Base-by-base conservation (phyloP, 352 stramenopile genomes). In the Pythium periplocum region DNA sequence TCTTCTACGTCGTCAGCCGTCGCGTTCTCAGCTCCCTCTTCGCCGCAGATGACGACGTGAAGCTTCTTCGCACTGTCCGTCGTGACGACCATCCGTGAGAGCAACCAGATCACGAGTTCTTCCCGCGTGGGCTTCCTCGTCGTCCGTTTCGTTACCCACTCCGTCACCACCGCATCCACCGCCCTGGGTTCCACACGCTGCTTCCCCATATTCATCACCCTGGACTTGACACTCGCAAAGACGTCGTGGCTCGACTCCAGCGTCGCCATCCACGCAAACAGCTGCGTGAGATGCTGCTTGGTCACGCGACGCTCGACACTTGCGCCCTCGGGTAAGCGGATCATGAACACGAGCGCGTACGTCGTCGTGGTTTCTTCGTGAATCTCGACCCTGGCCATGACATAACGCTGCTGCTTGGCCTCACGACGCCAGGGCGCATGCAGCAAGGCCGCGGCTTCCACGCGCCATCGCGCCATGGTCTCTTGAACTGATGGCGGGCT, bases 61-160 rank as follows among this genome's bases (percentile, higher is more conserved):
- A 69, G 51, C 17, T 32, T 43, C 57, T 37, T 43, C 7, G 26
- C 30, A 30, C 12, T 9, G 17, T 56, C 41, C 26, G 4, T 45
- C 10, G 56, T 43, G 7, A 83, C 44, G 2, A 76, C 38, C 69
- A 86, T 78, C 41, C 77, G 75, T 12, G 64, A 55, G 35, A 90
- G 69, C 53, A 90, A 57, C 77, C 80, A 90, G 32, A 52, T 46
- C 9, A 66, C 66, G 36, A 86, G 66, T 34, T 88, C 67, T 35
- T 83, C 65, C 38, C 69, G 72, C 11, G 65, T 54, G 4, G 75
- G 80, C 4, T 26, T 26, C 17, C 17, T 26, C 17, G 17, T 26
- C 17, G 17, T 26, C 17, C 17, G 17, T 26, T 26, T 53, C 57
- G 4, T 48, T 53, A 38, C 54, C 58, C 61, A 88, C 51, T 63